Evolutionary conservation across 176 grass and related monocot species (phyloP).

Genomic region (Aegilops longissima): DNA sequence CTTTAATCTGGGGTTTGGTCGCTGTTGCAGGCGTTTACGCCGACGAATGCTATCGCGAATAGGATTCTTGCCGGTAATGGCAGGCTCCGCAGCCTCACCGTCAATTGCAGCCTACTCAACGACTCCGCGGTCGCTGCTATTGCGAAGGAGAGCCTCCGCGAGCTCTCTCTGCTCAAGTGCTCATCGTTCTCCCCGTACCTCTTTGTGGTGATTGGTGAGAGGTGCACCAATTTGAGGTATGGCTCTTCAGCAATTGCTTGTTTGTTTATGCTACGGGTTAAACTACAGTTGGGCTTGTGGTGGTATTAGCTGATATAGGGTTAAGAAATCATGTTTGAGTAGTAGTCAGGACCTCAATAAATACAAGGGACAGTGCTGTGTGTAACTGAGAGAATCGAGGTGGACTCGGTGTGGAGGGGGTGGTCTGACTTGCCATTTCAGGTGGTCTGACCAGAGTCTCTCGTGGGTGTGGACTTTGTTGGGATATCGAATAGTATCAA

Average conservation of each 20-base stretch:
- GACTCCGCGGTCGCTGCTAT: constrained; percentile 57
- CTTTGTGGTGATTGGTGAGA: constrained; percentile 54
- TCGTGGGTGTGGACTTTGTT: neutral
- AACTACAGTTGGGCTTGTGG: neutral
- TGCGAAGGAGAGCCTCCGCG: constrained; percentile 57
- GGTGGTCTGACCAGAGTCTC: neutral
- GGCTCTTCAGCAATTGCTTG: neutral
- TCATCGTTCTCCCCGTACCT: constrained; percentile 55
- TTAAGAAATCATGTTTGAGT: neutral
- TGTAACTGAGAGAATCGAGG: neutral
- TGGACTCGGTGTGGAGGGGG: neutral
- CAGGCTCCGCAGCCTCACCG: constrained; percentile 43
- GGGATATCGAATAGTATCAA: neutral
- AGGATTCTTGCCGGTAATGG: constrained; percentile 65
- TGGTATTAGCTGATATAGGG: neutral
- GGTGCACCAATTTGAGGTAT: constrained; percentile 71
- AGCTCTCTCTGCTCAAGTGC: constrained; percentile 80
- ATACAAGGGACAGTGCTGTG: neutral
- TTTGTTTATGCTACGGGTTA: neutral
- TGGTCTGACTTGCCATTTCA: neutral
- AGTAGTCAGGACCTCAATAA: neutral
- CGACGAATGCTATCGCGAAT: constrained; percentile 44
- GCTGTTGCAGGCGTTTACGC: constrained; percentile 54
- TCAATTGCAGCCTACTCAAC: constrained; percentile 73
- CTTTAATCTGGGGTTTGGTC: constrained; percentile 23